phyloP scores from a whole-genome alignment of 352 stramenopile genomes.

The Globisporangium apiculatum region DNA sequence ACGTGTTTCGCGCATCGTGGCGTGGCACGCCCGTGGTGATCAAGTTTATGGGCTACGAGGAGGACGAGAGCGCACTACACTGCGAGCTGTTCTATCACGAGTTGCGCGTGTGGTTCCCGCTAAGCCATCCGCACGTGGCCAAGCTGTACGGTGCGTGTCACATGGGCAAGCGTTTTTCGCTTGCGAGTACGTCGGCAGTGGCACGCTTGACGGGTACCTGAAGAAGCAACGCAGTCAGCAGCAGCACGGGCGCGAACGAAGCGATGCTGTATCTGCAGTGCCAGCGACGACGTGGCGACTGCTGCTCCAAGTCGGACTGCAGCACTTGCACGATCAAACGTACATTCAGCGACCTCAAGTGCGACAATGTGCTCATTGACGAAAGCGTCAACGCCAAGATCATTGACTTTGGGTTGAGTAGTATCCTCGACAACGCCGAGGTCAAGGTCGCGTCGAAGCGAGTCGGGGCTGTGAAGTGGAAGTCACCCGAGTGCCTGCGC shows the following conservation, averaged over 20 bases:
- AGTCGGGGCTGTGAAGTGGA: constrained; percentile 9
- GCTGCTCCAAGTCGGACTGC: constrained; percentile 20
- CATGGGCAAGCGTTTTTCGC: constrained; percentile 1
- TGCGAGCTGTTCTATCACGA: constrained; percentile 2
- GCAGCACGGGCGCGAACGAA: neutral
- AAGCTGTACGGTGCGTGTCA: constrained; percentile 1
- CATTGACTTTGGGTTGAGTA: constrained; percentile 19
- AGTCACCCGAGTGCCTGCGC: constrained; percentile 8
- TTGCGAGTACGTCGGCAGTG: constrained; percentile 1
- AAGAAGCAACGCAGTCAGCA: neutral
- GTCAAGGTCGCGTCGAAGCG: neutral
- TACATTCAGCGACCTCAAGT: constrained; percentile 9
- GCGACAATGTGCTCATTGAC: constrained; percentile 23
- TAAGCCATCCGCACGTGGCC: neutral
- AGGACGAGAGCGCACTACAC: neutral
- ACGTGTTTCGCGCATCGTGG: neutral
- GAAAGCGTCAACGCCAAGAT: constrained; percentile 14
- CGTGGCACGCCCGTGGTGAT: constrained; percentile 5
- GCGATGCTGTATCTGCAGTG: neutral
- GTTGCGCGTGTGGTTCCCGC: neutral
- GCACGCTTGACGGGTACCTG: neutral
- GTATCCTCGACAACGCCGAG: constrained; percentile 2
- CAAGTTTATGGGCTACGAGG: constrained; percentile 9
- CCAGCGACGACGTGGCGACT: neutral
- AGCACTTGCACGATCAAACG: constrained; percentile 15